These are phyloP conservation scores for Termitomyces sp. DNA, from an alignment of 768 basidiomycete species.

Conservation along the genomic window DNA sequence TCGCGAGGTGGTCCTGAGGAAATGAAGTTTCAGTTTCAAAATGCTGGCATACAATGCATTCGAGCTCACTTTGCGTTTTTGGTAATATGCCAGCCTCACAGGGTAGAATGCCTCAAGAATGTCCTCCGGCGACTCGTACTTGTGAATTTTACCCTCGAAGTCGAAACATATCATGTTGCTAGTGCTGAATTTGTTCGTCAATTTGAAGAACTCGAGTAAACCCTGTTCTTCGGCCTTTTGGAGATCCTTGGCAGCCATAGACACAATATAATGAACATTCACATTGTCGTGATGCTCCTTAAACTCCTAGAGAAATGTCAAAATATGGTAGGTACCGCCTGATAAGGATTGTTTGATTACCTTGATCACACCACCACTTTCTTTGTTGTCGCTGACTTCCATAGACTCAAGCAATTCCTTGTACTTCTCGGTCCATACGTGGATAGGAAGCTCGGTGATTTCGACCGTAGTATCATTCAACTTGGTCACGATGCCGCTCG, in stretches of 20 bases:
- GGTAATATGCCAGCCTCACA: slow-evolving; percentile 84
- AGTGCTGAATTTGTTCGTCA: slow-evolving; percentile 79
- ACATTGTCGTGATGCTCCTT: slow-evolving; percentile 94
- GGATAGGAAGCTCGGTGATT: slow-evolving; percentile 92
- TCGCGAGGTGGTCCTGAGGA: slow-evolving; percentile 75
- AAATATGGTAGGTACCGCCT: background rate
- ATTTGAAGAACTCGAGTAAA: slow-evolving; percentile 87
- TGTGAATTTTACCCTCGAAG: slow-evolving; percentile 92
- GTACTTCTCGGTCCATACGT: slow-evolving; percentile 91
- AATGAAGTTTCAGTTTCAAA: background rate
- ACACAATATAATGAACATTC: slow-evolving; percentile 85
- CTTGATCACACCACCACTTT: slow-evolving; percentile 72
- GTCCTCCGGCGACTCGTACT: slow-evolving; percentile 85
- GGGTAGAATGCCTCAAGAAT: slow-evolving; percentile 94
- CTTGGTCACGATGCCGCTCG: slow-evolving; percentile 71
- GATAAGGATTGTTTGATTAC: slow-evolving; percentile 31
- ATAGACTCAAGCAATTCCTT: slow-evolving; percentile 90
- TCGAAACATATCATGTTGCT: slow-evolving; percentile 99
- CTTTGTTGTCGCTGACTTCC: slow-evolving; percentile 73
- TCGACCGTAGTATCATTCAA: slow-evolving; percentile 87
- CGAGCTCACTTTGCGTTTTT: slow-evolving; percentile 82
- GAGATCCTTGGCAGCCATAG: slow-evolving; percentile 76
- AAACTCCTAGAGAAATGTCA: slow-evolving; percentile 66
- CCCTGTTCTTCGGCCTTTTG: slow-evolving; percentile 90
- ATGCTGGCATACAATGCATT: slow-evolving; percentile 10